A percentile compares a stretch with the other conserved stretches of the same genome.
Evolutionary conservation across 148 eudicot species (phyloP).

Genomic region (Nepenthes mirabilis): DNA sequence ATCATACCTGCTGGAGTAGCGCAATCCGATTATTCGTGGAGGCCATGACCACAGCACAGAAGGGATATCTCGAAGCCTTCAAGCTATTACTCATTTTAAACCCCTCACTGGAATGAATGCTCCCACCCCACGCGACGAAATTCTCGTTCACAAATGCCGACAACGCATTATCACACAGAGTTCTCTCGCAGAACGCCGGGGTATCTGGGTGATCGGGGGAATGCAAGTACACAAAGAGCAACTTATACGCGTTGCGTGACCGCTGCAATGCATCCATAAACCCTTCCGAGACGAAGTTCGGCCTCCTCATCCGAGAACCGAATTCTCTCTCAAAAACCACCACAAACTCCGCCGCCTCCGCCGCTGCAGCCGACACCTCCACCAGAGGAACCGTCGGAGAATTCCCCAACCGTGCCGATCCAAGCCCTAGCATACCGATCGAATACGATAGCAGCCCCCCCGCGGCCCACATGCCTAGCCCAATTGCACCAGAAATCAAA

Average conservation of each 20-base stretch:
- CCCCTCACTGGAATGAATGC: slow-evolving; percentile 74
- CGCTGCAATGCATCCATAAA: slow-evolving; percentile 89
- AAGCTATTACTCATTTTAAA: slow-evolving; percentile 98
- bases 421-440: slow-evolving; percentile 37
- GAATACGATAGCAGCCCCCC: slow-evolving; percentile 74
- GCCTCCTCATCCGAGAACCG: slow-evolving; percentile 23
- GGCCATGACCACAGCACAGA: slow-evolving; percentile 95
- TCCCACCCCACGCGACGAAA: slow-evolving; percentile 78
- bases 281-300: slow-evolving; percentile 54
- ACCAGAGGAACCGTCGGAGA: slow-evolving; percentile 13
- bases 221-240: slow-evolving; percentile 74
- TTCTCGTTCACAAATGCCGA: slow-evolving; percentile 64
- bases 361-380: slow-evolving; percentile 29
- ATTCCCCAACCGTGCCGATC: slow-evolving; percentile 19
- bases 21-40: slow-evolving; percentile 92
- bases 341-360: slow-evolving; percentile 56
- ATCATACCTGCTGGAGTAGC: slow-evolving; percentile 71
- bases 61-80: slow-evolving; percentile 87
- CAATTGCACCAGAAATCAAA: slow-evolving; percentile 63
- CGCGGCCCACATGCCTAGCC: slow-evolving; percentile 80
- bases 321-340: slow-evolving; percentile 54
- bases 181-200: slow-evolving; percentile 46
- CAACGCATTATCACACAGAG: slow-evolving; percentile 39
- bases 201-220: slow-evolving; percentile 87
- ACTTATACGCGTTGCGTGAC: slow-evolving; percentile 58